phyloP scores from a whole-genome alignment of 2,329 filamentous ascomycete genomes.

The Aschersonia sp. region DNA sequence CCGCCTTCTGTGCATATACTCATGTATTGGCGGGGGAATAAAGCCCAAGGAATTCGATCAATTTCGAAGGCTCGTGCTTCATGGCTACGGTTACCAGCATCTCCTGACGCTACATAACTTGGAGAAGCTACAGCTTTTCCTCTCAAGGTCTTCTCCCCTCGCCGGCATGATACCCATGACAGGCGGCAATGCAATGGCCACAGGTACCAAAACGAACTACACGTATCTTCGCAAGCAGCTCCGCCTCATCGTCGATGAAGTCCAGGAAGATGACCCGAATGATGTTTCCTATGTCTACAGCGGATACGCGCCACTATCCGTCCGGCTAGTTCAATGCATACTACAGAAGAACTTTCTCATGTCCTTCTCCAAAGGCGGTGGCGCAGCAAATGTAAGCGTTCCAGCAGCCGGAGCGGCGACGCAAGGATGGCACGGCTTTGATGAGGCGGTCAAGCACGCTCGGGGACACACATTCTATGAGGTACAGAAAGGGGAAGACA shows the following conservation, averaged over 20 bases:
- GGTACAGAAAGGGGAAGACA: slow-evolving; percentile 82
- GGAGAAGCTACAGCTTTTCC: slow-evolving; percentile 78
- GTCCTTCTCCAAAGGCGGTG: slow-evolving; percentile 51
- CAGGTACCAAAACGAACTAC: slow-evolving; percentile 76
- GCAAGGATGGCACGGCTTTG: slow-evolving; percentile 85
- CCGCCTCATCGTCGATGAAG: slow-evolving; percentile 84
- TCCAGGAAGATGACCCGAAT: slow-evolving; percentile 85
- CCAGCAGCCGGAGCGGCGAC: slow-evolving; percentile 37
- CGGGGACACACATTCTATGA: slow-evolving; percentile 85
- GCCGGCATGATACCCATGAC: slow-evolving; percentile 66
- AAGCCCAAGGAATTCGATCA: slow-evolving; percentile 78
- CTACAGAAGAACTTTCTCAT: slow-evolving; percentile 79
- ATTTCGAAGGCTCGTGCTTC: slow-evolving; percentile 75
- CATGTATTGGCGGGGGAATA: slow-evolving; percentile 76
- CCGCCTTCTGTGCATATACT: slow-evolving; percentile 79
- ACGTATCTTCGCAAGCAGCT: slow-evolving; percentile 74
- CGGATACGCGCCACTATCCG: slow-evolving; percentile 84
- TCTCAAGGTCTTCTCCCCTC: slow-evolving; percentile 61
- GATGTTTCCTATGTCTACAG: slow-evolving; percentile 98
- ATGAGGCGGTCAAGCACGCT: slow-evolving; percentile 79
- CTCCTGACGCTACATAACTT: slow-evolving; percentile 76
- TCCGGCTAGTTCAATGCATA: slow-evolving; percentile 83
- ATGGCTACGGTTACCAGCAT: slow-evolving; percentile 92
- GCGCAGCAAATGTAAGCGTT: slow-evolving; percentile 15
- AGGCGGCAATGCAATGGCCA: slow-evolving; percentile 34